These are phyloP conservation scores for Curvularia sp. DNA, from an alignment of 2,329 filamentous ascomycete species.

Conservation along the genomic window DNA sequence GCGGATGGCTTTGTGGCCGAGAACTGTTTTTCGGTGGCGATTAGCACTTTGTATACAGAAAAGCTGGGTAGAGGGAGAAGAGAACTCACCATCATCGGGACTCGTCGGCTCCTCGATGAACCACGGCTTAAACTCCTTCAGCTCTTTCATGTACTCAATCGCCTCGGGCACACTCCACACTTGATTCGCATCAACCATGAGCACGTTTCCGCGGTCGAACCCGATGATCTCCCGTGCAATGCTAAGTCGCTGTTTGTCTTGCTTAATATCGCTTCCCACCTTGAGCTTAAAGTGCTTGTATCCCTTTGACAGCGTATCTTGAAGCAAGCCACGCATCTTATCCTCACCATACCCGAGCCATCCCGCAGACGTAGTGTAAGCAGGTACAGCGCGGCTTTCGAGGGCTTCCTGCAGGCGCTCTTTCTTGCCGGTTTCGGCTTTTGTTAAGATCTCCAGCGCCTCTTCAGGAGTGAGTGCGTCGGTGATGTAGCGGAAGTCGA, in stretches of 20 bases:
- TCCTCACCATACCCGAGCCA: conserved; percentile 92
- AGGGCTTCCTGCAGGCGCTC: conserved; percentile 76
- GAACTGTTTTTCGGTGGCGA: conserved; percentile 56
- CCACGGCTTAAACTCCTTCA: conserved; percentile 85
- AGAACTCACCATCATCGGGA: conserved; percentile 70
- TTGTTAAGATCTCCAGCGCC: conserved; percentile 73
- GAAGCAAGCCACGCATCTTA: conserved; percentile 78
- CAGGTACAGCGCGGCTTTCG: conserved; percentile 77
- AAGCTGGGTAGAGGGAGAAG: background rate
- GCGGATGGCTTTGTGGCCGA: conserved; percentile 84
- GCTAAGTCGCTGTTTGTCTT: conserved; percentile 71
- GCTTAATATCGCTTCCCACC: conserved; percentile 75
- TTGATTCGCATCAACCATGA: conserved; percentile 96
- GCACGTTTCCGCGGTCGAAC: conserved; percentile 79
- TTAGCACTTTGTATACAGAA: background rate
- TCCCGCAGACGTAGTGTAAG: conserved; percentile 88
- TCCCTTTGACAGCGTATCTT: conserved; percentile 76
- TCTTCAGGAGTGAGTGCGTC: conserved; percentile 90
- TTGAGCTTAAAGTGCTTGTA: conserved; percentile 92
- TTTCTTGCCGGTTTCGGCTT: conserved; percentile 71
- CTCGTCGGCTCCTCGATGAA: conserved; percentile 95
- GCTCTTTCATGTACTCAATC: conserved; percentile 82
- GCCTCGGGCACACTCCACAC: conserved; percentile 90
- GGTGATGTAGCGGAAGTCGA: conserved; percentile 94
- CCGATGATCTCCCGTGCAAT: conserved; percentile 83